phyloP scores from a whole-genome alignment of 2,329 filamentous ascomycete genomes.

The Talaromyces sp. region DNA sequence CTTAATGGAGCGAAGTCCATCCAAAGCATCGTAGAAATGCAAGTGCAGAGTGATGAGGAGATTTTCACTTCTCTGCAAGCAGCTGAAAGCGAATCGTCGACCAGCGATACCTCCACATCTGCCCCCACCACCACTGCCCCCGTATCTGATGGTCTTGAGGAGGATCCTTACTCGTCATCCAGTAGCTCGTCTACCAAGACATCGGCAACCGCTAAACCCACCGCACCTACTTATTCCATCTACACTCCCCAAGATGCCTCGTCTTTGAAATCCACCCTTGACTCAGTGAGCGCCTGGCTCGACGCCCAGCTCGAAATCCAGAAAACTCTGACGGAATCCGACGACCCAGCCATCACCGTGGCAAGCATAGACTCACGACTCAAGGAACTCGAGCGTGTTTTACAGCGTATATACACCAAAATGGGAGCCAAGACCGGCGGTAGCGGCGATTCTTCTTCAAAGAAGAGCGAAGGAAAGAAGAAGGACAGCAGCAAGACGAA shows the following conservation, averaged over 20 bases:
- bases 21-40: conserved; percentile 64
- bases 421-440: conserved; percentile 64
- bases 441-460: conserved; percentile 31
- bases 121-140: conserved; percentile 46
- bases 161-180: conserved; percentile 60
- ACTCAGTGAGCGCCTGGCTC: conserved; percentile 69
- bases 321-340: conserved; percentile 63
- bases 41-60: conserved; percentile 69
- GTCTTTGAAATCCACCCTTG: conserved; percentile 60
- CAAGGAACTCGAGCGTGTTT: conserved; percentile 61
- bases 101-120: conserved; percentile 43
- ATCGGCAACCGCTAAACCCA: conserved; percentile 31
- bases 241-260: conserved; percentile 72
- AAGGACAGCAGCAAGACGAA: conserved; percentile 24
- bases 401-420: conserved; percentile 37
- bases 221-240: conserved; percentile 58
- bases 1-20: conserved; percentile 70
- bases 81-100: conserved; percentile 36
- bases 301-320: conserved; percentile 68
- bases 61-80: conserved; percentile 54
- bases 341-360: conserved; percentile 70
- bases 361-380: conserved; percentile 69
- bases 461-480: conserved; percentile 43
- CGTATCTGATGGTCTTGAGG: conserved; percentile 60
- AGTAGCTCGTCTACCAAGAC: conserved; percentile 35